These are phyloP conservation scores for Phytophthora constricta DNA, from an alignment of 352 stramenopile species.

Conservation along the genomic window DNA sequence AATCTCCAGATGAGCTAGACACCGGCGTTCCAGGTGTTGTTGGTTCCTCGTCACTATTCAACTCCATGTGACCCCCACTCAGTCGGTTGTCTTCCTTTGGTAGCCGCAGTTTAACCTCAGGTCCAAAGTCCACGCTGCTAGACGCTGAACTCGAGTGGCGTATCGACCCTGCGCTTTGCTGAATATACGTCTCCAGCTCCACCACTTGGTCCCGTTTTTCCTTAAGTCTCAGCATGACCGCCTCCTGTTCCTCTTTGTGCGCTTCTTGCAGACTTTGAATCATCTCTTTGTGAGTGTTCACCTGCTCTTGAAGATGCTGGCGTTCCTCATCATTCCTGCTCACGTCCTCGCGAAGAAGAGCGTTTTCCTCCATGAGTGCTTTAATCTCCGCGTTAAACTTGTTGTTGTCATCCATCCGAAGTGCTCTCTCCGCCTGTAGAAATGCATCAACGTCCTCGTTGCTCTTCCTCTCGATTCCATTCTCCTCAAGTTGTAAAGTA, in stretches of 20 bases:
- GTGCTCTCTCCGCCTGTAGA: constrained; percentile 34
- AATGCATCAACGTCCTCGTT: constrained; percentile 50
- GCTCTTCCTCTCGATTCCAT: constrained; percentile 26
- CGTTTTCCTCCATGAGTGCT: constrained; percentile 73
- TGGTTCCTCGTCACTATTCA: constrained; percentile 55
- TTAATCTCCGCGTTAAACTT: constrained; percentile 53
- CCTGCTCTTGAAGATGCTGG: constrained; percentile 70
- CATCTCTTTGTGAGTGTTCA: constrained; percentile 63
- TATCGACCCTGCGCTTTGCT: constrained; percentile 59
- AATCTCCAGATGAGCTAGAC: constrained; percentile 57
- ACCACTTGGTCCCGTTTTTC: constrained; percentile 79
- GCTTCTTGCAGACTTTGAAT: constrained; percentile 63
- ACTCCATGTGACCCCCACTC: constrained; percentile 39
- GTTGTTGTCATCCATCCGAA: constrained; percentile 53
- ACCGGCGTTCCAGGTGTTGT: constrained; percentile 79
- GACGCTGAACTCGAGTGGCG: constrained; percentile 56
- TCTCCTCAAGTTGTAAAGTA: neutral
- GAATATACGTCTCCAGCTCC: constrained; percentile 64
- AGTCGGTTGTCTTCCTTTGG: constrained; percentile 28
- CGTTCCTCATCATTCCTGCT: constrained; percentile 68
- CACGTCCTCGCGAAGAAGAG: constrained; percentile 74
- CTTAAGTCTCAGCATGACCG: constrained; percentile 61
- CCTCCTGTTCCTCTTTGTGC: constrained; percentile 69
- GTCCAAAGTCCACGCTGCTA: constrained; percentile 55
- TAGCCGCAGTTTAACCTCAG: constrained; percentile 23